Conservation (phyloP, 2,329 filamentous ascomycete species). For the Endothia cerciana region DNA sequence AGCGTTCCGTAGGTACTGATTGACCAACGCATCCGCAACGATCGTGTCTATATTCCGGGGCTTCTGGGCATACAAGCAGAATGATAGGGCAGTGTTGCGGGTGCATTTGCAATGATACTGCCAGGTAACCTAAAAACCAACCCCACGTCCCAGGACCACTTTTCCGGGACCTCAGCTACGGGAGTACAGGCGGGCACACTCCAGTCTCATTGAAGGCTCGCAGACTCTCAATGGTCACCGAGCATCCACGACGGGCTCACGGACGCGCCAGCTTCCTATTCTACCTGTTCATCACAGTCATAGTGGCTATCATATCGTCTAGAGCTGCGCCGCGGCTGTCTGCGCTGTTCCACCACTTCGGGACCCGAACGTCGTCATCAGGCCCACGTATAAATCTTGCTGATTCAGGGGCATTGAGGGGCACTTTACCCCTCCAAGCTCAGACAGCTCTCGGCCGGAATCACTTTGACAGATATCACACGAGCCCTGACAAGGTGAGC, state of each 20-base stretch:
- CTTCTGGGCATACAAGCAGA: neutral
- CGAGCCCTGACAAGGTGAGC: conserved; percentile 21
- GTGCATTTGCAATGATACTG: neutral
- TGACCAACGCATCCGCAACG: neutral
- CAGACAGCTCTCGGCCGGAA: conserved; percentile 7
- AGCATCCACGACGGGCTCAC: conserved; percentile 17
- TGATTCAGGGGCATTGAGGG: conserved; percentile 28
- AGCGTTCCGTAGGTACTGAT: neutral
- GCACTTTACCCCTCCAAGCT: conserved; percentile 29
- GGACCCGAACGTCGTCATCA: conserved; percentile 29
- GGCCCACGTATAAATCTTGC: conserved; percentile 27
- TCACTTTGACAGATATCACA: conserved; percentile 9
- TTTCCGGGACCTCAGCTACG: neutral
- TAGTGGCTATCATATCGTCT: conserved; percentile 31
- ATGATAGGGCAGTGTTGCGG: neutral
- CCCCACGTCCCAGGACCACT: neutral
- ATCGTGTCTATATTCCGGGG: neutral
- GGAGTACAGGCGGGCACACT: neutral
- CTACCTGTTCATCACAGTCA: conserved; percentile 30
- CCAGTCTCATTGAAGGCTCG: neutral
- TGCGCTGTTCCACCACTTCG: conserved; percentile 29
- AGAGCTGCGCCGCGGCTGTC: conserved; percentile 31
- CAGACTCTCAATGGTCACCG: conserved; percentile 16
- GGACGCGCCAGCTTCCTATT: conserved; percentile 23
- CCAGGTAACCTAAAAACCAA: neutral